Conservation (phyloP, 2,329 filamentous ascomycete genomes). For the Colletotrichum shisoi region DNA sequence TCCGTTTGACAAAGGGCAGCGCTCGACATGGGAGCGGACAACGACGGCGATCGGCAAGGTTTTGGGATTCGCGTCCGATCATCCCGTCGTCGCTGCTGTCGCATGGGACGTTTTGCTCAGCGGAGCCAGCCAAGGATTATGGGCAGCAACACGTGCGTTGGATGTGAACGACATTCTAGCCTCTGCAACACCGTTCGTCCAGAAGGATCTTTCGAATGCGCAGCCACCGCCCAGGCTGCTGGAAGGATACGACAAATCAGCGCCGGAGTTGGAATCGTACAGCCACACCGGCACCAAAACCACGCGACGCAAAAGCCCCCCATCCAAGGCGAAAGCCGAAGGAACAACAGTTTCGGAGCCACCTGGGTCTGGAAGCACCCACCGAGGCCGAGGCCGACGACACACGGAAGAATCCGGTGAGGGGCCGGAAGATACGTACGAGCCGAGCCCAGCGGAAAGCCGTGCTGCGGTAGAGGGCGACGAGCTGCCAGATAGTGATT, state of each 20-base stretch:
- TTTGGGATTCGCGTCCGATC: slow-evolving; percentile 60
- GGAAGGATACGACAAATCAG: slow-evolving; percentile 14
- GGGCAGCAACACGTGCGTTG: slow-evolving; percentile 63
- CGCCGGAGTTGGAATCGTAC: slow-evolving; percentile 26
- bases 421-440: slow-evolving; percentile 49
- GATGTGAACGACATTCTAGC: slow-evolving; percentile 60
- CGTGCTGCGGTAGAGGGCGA: slow-evolving; percentile 52
- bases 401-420: slow-evolving; percentile 43
- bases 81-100: slow-evolving; percentile 65
- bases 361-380: slow-evolving; percentile 34
- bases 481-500: slow-evolving; percentile 50
- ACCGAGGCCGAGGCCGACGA: slow-evolving; percentile 44
- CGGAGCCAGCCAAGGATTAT: slow-evolving; percentile 61
- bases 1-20: slow-evolving; percentile 56
- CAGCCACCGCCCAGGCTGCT: slow-evolving; percentile 26
- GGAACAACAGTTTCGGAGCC: slow-evolving; percentile 10
- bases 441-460: slow-evolving; percentile 49
- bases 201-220: slow-evolving; percentile 17
- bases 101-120: slow-evolving; percentile 68
- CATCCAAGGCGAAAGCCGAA: slow-evolving; percentile 22
- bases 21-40: slow-evolving; percentile 55
- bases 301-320: slow-evolving; percentile 24
- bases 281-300: slow-evolving; percentile 14
- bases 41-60: slow-evolving; percentile 56
- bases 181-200: slow-evolving; percentile 48